phyloP scores from a whole-genome alignment of 1,284 basidiomycete genomes.

The Hymenochaete sp. region DNA sequence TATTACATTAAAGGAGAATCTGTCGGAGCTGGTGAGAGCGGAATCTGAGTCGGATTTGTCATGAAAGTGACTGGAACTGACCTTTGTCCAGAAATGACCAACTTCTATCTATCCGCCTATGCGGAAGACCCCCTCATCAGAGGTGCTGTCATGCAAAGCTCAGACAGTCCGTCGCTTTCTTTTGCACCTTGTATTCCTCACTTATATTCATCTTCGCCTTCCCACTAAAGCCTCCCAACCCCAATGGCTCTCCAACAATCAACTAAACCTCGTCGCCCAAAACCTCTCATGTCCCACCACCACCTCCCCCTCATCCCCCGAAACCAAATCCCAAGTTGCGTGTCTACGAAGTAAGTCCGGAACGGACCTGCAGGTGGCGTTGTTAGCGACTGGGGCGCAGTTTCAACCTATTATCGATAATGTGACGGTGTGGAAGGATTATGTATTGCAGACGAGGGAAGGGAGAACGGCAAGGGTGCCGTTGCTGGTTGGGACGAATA shows the following conservation, averaged over 20 bases:
- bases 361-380: conserved; percentile 26
- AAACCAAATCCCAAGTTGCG: conserved; percentile 29
- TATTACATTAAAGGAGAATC: conserved; percentile 27
- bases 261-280: conserved; percentile 29
- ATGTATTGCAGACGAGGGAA: conserved; percentile 29
- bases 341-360: conserved; percentile 32
- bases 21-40: conserved; percentile 32
- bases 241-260: conserved; percentile 34
- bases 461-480: conserved; percentile 34
- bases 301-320: no score
- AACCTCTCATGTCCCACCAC: conserved; percentile 31
- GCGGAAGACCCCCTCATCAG: conserved; percentile 31
- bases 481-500: conserved; percentile 35
- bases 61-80: background rate
- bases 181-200: background rate
- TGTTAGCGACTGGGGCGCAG: conserved; percentile 31
- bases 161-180: conserved; percentile 29
- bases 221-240: conserved; percentile 28
- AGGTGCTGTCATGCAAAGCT: conserved; percentile 35
- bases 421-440: conserved; percentile 35
- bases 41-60: background rate
- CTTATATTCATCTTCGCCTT: background rate
- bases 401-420: conserved; percentile 39
- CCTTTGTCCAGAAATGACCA: conserved; percentile 31
- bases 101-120: conserved; percentile 35